Conservation (phyloP, 768 basidiomycete species). For the Mycena epipterygia region DNA sequence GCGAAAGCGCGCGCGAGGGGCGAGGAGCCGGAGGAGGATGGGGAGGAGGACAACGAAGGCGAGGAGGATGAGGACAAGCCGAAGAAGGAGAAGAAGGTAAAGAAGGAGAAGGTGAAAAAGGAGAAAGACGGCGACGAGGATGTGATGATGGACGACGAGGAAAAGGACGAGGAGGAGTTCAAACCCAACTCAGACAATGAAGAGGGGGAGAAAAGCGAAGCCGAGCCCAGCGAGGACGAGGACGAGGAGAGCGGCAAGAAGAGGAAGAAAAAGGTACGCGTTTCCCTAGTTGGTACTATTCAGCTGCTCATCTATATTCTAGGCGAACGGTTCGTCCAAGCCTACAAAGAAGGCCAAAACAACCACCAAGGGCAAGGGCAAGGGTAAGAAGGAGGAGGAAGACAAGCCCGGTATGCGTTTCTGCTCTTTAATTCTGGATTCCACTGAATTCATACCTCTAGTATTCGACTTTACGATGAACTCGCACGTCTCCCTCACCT, state of each 20-base stretch:
- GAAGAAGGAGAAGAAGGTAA: constrained; percentile 60
- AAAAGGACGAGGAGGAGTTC: constrained; percentile 62
- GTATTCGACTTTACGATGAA: constrained; percentile 89
- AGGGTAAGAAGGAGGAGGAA: constrained; percentile 67
- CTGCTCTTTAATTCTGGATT: neutral
- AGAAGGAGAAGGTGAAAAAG: constrained; percentile 60
- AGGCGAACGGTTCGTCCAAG: constrained; percentile 56
- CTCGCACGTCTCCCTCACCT: constrained; percentile 91
- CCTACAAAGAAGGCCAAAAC: constrained; percentile 62
- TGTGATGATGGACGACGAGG: constrained; percentile 68
- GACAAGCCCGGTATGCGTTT: constrained; percentile 54
- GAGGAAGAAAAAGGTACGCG: constrained; percentile 77
- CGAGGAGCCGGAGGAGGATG: constrained; percentile 51
- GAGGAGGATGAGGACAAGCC: constrained; percentile 53
- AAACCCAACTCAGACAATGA: constrained; percentile 57
- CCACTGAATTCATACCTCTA: constrained; percentile 37
- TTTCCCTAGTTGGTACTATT: neutral
- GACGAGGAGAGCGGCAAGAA: constrained; percentile 71
- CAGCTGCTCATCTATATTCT: constrained; percentile 2
- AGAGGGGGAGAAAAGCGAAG: constrained; percentile 58
- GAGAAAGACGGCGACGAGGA: constrained; percentile 61
- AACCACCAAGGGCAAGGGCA: constrained; percentile 67
- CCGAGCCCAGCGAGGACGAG: constrained; percentile 65
- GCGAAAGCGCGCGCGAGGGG: constrained; percentile 40
- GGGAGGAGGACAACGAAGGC: constrained; percentile 53